These are phyloP conservation scores for Aleurites moluccanus DNA, from an alignment of 441 rosid species.

Conservation along the genomic window DNA sequence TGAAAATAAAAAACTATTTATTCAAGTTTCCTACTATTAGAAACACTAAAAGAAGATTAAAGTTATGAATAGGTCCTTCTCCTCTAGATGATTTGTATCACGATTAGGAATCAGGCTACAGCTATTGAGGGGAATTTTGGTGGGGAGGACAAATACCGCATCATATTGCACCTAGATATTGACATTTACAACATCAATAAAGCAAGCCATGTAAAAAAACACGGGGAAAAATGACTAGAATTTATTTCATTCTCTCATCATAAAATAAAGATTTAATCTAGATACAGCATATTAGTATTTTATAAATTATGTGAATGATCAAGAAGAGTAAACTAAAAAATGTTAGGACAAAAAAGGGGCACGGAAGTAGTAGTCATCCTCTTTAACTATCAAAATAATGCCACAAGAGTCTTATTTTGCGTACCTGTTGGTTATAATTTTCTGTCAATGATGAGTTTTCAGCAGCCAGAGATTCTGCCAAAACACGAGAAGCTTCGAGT, in stretches of 20 bases:
- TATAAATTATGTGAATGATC: not conserved
- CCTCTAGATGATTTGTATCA: not conserved
- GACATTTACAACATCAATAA: not conserved
- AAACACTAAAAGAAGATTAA: not conserved
- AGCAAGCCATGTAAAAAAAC: not conserved
- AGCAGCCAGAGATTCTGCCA: conserved; percentile 85
- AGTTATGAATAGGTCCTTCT: not conserved
- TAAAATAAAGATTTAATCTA: not conserved
- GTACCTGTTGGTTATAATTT: conserved; percentile 86
- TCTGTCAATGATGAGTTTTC: conserved; percentile 90
- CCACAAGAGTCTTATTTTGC: conserved; percentile 10
- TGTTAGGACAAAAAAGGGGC: not conserved
- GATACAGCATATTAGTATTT: not conserved
- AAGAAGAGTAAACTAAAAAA: not conserved
- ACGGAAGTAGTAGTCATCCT: not conserved
- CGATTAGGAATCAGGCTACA: not conserved
- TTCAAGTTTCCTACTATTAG: not conserved
- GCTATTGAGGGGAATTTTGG: not conserved
- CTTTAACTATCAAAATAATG: conserved; percentile 4
- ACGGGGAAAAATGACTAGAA: not conserved
- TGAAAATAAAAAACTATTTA: not conserved
- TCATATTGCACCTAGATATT: not conserved
- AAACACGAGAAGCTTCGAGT: conserved; percentile 81
- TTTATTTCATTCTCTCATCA: not conserved
- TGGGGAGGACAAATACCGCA: not conserved